Conservation (phyloP, 2,329 filamentous ascomycete species). For the Pyrenochaeta sp. region DNA sequence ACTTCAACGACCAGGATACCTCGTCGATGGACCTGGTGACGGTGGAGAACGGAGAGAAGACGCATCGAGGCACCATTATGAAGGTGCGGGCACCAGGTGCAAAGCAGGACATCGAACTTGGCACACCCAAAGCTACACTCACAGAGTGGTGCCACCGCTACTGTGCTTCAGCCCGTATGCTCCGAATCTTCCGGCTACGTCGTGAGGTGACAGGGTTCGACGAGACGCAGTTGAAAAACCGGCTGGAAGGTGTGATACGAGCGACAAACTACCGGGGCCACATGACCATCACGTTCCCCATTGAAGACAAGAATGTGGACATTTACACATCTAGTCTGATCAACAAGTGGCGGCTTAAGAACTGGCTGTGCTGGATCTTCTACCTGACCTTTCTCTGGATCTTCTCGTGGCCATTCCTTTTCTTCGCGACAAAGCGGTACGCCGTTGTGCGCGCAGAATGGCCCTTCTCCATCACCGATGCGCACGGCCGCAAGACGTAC, state of each 20-base stretch:
- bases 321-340: constrained; percentile 70
- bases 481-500: constrained; percentile 56
- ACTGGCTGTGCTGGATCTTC: constrained; percentile 71
- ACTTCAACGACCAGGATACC: constrained; percentile 25
- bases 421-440: constrained; percentile 72
- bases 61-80: constrained; percentile 70
- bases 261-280: constrained; percentile 73
- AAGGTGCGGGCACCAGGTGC: constrained; percentile 60
- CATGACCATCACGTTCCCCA: constrained; percentile 67
- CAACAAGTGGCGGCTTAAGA: constrained; percentile 71
- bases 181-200: constrained; percentile 61
- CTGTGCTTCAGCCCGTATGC: constrained; percentile 64
- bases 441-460: constrained; percentile 70
- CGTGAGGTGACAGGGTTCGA: constrained; percentile 69
- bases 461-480: constrained; percentile 58
- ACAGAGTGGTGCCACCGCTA: constrained; percentile 74
- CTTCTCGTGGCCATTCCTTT: constrained; percentile 75
- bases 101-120: constrained; percentile 57
- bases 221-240: constrained; percentile 59
- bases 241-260: constrained; percentile 66
- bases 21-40: constrained; percentile 49
- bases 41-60: constrained; percentile 67
- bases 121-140: constrained; percentile 51
- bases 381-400: constrained; percentile 73
- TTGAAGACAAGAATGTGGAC: constrained; percentile 64